Base-by-base conservation (phyloP, 2,329 filamentous ascomycete species). In the Neofusicoccum ribis region DNA sequence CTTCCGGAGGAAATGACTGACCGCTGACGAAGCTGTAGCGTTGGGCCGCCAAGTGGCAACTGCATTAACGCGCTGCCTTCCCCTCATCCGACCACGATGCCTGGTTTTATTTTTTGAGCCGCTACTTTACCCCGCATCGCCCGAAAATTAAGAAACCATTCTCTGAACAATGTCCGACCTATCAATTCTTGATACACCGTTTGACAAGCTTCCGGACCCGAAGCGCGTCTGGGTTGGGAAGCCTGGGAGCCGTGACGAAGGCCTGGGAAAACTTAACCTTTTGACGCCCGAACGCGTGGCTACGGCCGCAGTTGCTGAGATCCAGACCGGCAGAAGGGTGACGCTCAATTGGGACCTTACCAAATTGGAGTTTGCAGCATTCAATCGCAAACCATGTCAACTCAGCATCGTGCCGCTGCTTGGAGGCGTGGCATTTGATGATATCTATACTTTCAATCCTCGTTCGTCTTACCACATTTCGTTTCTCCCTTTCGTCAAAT, bases 231-330 rank as follows among this genome's bases (percentile, higher is more conserved):
- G 83, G 83, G 69, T 79, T 15, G 81, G 78, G 4, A 66, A 73
- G 8, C 79, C 83, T 0, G 79, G 78, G 5, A 82, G 80, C 8
- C 72, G 71, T 36, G 81, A 84, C 60, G 85, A 87, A 73, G 85
- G 84, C 3, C 76, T 85, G 8, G 85, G 85, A 23, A 84, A 82
- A 69, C 76, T 87, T 1, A 86, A 86, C 70, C 77, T 85, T 3
- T 77, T 87, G 65, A 86, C 84, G 0, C 78, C 82, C 0, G 71
- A 76, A 15, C 76, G 76, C 11, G 76, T 82, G 17, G 73, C 74
- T 6, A 71, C 74, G 11, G 82, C 81, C 0, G 77, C 81, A 0
- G 73, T 85, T 0, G 72, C 74, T 20, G 82, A 84, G 69, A 84
- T 84, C 67, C 75, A 76, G 47, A 76, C 74, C 3, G 80, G 78